Percentiles rank a stretch among this genome's conserved stretches.
Evolutionary conservation across 495 filamentous ascomycete species (phyloP).

Genomic region (Rhypophila decipiens): DNA sequence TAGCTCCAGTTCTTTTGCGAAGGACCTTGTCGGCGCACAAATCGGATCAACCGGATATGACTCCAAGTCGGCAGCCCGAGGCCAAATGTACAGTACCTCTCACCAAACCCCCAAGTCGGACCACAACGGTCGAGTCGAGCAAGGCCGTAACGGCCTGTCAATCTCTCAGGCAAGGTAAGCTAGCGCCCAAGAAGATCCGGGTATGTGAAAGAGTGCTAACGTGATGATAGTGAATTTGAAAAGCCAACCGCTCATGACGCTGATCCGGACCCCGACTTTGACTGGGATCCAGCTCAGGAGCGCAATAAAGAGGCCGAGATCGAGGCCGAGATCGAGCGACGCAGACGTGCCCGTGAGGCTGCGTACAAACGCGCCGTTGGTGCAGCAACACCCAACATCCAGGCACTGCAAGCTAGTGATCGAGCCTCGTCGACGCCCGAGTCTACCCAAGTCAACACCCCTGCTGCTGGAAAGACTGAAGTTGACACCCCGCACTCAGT

Average conservation of each 20-base stretch:
- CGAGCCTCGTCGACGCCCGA: conserved; percentile 50
- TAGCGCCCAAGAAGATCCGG: too few relatives aligned
- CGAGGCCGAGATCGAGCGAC: conserved; percentile 70
- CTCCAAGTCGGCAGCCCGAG: conserved; percentile 26
- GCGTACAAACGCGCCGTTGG: conserved; percentile 74
- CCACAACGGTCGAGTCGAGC: conserved; percentile 53
- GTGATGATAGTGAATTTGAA: background rate
- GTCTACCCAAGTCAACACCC: conserved; percentile 39
- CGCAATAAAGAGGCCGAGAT: conserved; percentile 55
- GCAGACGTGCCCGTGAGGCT: conserved; percentile 79
- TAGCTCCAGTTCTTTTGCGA: too few relatives aligned
- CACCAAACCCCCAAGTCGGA: conserved; percentile 61
- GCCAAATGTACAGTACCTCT: conserved; percentile 31
- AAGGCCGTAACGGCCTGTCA: conserved; percentile 27
- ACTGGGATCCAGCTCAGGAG: conserved; percentile 44
- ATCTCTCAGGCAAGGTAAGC: conserved; percentile 20
- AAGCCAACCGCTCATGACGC: too few relatives aligned
- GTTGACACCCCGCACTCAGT: conserved; percentile 35
- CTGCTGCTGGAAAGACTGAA: conserved; percentile 26
- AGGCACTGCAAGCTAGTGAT: conserved; percentile 62
- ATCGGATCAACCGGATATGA: too few relatives aligned
- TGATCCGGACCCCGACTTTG: conserved; percentile 24
- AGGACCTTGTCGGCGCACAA: too few relatives aligned
- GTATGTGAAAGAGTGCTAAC: too few relatives aligned
- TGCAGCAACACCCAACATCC: conserved; percentile 66